Evolutionary conservation across 495 filamentous ascomycete genomes (phyloP).

Genomic region (Hypoxylon perforatum): DNA sequence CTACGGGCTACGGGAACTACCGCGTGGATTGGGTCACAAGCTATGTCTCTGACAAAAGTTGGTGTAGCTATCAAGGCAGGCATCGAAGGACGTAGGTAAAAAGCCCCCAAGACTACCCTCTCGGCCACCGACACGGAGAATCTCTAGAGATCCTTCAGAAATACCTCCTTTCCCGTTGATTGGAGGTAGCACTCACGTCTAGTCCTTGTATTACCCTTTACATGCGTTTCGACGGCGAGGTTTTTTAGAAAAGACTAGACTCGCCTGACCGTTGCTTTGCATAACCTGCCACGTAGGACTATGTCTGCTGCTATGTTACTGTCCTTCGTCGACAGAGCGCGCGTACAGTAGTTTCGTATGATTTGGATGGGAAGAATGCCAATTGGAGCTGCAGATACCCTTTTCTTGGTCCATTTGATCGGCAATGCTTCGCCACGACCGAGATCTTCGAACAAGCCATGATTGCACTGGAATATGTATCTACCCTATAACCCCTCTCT

Average conservation of each 20-base stretch:
- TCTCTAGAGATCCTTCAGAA: conserved; percentile 13
- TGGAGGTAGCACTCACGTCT: conserved; percentile 28
- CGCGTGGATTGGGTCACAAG: not conserved
- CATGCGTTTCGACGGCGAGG: conserved; percentile 16
- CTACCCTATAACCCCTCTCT: conserved; percentile 7
- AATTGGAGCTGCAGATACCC: conserved; percentile 43
- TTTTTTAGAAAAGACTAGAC: conserved; percentile 21
- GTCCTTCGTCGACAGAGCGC: conserved; percentile 22
- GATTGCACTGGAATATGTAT: conserved; percentile 31
- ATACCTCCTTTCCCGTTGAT: conserved; percentile 6
- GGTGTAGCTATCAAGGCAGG: not conserved
- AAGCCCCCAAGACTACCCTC: not conserved
- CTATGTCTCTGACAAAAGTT: not conserved
- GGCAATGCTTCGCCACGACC: conserved; percentile 33
- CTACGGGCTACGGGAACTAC: conserved; percentile 1
- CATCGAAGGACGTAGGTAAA: not conserved
- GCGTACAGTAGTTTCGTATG: conserved; percentile 31
- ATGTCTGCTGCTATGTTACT: not conserved
- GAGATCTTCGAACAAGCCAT: conserved; percentile 18
- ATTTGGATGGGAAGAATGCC: conserved; percentile 31
- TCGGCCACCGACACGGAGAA: conserved; percentile 6
- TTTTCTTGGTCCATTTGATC: conserved; percentile 28
- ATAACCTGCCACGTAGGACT: conserved; percentile 40
- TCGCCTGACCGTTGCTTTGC: conserved; percentile 33
- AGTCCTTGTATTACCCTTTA: conserved; percentile 17